phyloP scores from a whole-genome alignment of 768 basidiomycete species.

The Podaxis pistillaris region DNA sequence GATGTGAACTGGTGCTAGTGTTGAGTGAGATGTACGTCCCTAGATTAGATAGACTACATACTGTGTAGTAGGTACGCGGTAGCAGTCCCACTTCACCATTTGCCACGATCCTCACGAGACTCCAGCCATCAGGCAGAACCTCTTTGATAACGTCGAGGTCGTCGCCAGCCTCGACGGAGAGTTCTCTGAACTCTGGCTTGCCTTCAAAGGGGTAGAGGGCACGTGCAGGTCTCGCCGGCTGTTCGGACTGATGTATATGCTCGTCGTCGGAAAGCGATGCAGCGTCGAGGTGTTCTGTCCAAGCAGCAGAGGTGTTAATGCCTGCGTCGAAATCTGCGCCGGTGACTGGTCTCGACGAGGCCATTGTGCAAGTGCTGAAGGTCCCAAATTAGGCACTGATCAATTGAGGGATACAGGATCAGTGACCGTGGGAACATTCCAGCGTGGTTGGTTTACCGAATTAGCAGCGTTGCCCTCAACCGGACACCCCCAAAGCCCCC shows the following conservation, averaged over 20 bases:
- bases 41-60: conserved; percentile 30
- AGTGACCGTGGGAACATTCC: conserved; percentile 1
- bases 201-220: conserved; percentile 76
- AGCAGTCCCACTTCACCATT: conserved; percentile 66
- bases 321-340: conserved; percentile 68
- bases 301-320: conserved; percentile 74
- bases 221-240: conserved; percentile 50
- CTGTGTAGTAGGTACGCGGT: conserved; percentile 72
- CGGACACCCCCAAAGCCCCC: background rate
- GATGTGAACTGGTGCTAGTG: conserved; percentile 54
- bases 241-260: conserved; percentile 31
- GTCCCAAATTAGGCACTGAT: background rate
- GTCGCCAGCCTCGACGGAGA: conserved; percentile 68
- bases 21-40: conserved; percentile 6
- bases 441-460: background rate
- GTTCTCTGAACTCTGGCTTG: conserved; percentile 71
- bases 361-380: background rate
- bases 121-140: conserved; percentile 78
- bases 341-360: conserved; percentile 19
- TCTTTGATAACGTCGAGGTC: conserved; percentile 70
- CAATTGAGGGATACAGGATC: background rate
- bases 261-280: conserved; percentile 43
- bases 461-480: background rate
- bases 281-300: conserved; percentile 48
- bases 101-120: conserved; percentile 53